Evolutionary conservation across 108 stramenopile genomes (phyloP).

Genomic region (Conticribra weissflogii): DNA sequence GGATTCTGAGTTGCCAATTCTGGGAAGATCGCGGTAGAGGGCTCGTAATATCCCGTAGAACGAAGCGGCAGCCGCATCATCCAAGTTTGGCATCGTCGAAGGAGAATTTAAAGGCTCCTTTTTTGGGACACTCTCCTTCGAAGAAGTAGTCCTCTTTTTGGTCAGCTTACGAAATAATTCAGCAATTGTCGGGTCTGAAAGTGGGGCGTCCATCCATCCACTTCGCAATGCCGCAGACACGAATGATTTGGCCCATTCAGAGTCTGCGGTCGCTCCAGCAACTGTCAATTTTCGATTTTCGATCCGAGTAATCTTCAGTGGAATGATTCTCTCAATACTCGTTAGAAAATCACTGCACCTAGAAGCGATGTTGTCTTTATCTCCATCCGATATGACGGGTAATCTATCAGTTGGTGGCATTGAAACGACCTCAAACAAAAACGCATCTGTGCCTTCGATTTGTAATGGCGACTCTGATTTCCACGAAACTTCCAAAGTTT

Average conservation of each 20-base stretch:
- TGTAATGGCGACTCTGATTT: conserved; percentile 38
- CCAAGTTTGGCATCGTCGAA: conserved; percentile 26
- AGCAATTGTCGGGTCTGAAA: conserved; percentile 40
- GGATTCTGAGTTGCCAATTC: conserved; percentile 36
- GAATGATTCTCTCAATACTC: conserved; percentile 6
- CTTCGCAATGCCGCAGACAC: conserved; percentile 36
- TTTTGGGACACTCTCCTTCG: conserved; percentile 1
- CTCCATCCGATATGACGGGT: conserved; percentile 40
- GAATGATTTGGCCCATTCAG: conserved; percentile 42
- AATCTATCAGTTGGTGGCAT: conserved; percentile 17
- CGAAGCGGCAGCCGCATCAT: conserved; percentile 58
- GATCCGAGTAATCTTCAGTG: conserved; percentile 27
- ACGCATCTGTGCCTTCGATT: conserved; percentile 39
- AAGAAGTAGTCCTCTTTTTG: conserved; percentile 9
- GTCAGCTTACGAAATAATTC: conserved; percentile 34
- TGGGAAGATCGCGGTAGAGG: conserved; percentile 49
- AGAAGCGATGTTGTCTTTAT: conserved; percentile 23
- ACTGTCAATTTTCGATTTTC: conserved; percentile 37
- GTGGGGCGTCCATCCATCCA: conserved; percentile 15
- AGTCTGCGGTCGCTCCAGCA: conserved; percentile 34
- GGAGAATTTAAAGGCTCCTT: not conserved
- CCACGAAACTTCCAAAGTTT: conserved; percentile 29
- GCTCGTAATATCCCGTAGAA: conserved; percentile 63
- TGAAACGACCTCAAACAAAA: conserved; percentile 28
- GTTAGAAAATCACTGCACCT: conserved; percentile 22